Conservation (phyloP, 2,329 filamentous ascomycete species). For the Colletotrichum sidae region DNA sequence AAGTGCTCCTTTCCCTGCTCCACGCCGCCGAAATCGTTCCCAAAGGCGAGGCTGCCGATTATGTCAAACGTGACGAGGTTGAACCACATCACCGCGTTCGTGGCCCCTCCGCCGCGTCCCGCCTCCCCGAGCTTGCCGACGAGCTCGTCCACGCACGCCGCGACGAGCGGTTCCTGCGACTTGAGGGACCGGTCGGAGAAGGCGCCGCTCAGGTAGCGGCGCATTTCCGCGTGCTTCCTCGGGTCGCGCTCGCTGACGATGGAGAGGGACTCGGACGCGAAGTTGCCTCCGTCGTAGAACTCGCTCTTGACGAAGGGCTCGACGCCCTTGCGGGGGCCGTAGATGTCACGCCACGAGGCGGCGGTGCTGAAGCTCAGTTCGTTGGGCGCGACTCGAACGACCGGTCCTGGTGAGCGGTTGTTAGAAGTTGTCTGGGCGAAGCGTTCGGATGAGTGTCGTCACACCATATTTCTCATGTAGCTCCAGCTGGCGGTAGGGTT, state of each 20-base stretch:
- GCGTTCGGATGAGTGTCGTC: background rate
- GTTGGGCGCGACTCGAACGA: slow-evolving; percentile 9
- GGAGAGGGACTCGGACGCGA: slow-evolving; percentile 35
- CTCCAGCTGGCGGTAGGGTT: slow-evolving; percentile 2
- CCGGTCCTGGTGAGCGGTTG: background rate
- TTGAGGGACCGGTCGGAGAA: slow-evolving; percentile 40
- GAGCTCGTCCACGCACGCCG: background rate
- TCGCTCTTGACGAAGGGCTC: slow-evolving; percentile 40
- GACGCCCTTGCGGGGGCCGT: slow-evolving; percentile 34
- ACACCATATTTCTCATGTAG: slow-evolving; percentile 10
- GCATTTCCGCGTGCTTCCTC: slow-evolving; percentile 40
- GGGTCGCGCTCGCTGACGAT: slow-evolving; percentile 42
- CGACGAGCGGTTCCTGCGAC: slow-evolving; percentile 3
- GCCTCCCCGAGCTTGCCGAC: background rate
- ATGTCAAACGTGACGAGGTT: slow-evolving; percentile 40
- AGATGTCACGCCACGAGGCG: slow-evolving; percentile 34
- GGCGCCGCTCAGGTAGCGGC: slow-evolving; percentile 39
- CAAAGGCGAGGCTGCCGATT: background rate
- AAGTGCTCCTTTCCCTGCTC: slow-evolving; percentile 31
- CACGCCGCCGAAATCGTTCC: background rate
- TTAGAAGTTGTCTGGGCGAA: background rate
- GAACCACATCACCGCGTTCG: slow-evolving; percentile 38
- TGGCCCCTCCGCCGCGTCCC: background rate
- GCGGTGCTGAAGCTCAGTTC: slow-evolving; percentile 10
- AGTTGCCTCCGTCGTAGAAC: slow-evolving; percentile 42